Evolutionary conservation across 495 filamentous ascomycete genomes (phyloP), one percentile per base, ranked within the genome.

Genomic region (Trichoderma reesei): DNA sequence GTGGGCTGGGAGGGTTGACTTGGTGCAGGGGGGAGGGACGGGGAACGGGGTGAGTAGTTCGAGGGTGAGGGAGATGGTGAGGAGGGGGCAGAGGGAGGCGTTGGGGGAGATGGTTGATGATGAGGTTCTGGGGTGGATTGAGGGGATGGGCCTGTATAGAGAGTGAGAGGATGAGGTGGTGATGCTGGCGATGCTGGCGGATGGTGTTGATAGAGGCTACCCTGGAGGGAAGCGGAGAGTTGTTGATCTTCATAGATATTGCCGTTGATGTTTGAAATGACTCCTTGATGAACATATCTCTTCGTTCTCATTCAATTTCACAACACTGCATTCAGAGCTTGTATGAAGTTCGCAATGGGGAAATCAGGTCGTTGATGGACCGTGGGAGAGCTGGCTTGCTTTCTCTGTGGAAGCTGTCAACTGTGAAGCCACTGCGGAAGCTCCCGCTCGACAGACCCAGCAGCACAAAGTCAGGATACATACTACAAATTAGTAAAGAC

Each of bases 31-130:
- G 1, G 75, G 10, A 39, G 37, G 75, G 46, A 74, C 65, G 63
- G 81, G 79, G 64, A 75, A 76, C 6, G 72, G 81, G 3, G 80
- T 96, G 13, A 96, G 91, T 71, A 94, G 90, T 60, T 97, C 93
- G 5, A 83, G 75, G 69, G 89, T 92, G 3, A 82, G 93, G 56
- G 80, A 85, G 65, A 88, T 88, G 4, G 82, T 81, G 10, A 73
- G 72, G 60, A 71, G 72, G 13, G 71, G 73, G 34, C 83, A 89
- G 34, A 77, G 78, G 68, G 74, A 80, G 39, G 80, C 71, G 38
- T 76, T 98, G 65, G 72, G 73, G 16, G 75, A 70, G 75, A 71
- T 95, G 70, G 87, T 94, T 14, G 85, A 87, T 3, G 74, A 78
- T 3, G 79, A 74, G 13, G 85, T 96, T 1, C 77, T 73, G 42